Evolutionary conservation across 345 rosid genomes (phyloP), one percentile per base, ranked within the genome.

Genomic region (Salix dunnii): DNA sequence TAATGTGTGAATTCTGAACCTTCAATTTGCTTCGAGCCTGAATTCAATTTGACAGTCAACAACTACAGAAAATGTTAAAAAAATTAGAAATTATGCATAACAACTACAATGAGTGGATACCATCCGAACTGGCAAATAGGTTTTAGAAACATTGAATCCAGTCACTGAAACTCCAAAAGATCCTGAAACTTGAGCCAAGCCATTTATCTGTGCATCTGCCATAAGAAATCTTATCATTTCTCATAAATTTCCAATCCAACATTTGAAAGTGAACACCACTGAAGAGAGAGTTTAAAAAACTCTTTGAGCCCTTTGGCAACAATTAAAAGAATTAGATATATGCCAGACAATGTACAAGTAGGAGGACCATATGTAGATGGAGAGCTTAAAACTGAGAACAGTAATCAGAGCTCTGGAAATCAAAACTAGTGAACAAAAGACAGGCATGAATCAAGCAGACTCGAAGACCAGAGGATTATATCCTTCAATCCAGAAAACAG

Each of bases 1-100:
- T 86, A 82, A 96, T 91, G 70, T 89, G 96, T 64, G 92, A 89
- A 86, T 75, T 88, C 46, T 80, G 87, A 69, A 83, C 88, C 98
- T 96, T 87, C 49, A 33, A 86, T 60, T 36, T 21, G 40, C 25
- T 58, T 38, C 63, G 28, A 58, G 63, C 28, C 63, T 58, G 63
- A 58, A n/a, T 58, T 23, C 23, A 25, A 58, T 3, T 27, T 0
- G 16, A 42, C 68, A 66, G 60, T 61, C 70, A 25, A 25, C 36
- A 33, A 36, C 25, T 10, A 17, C 17, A 67, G 12, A 72, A 6
- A 3, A 27, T n/a, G 42, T 30, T 70, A 25, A 35, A 7, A 6
- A 65, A 14, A n/a, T 2, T 58, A 58, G 2, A 55, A 58, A 58
- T 5, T 58, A 10, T 58, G 23, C 63, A 58, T 58, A 23, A 23